Evolutionary conservation across 768 basidiomycete species (phyloP).

Genomic region (Boletus insuetus): DNA sequence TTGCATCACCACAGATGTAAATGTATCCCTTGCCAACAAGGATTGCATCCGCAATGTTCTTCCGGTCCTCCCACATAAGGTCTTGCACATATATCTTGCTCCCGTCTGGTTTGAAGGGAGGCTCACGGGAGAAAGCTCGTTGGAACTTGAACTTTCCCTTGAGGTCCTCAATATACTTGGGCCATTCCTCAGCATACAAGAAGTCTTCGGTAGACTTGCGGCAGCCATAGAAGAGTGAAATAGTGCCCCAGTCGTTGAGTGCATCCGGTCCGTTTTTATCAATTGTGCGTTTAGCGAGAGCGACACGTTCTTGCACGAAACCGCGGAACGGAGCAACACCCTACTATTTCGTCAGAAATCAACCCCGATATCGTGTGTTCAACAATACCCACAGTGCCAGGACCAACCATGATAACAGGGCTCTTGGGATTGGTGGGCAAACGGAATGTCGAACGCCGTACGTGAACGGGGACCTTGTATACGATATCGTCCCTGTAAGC

Average conservation of each 20-base stretch:
- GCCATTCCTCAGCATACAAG: conserved; percentile 95
- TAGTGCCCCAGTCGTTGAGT: conserved; percentile 91
- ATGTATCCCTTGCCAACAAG: conserved; percentile 95
- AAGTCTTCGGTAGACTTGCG: conserved; percentile 87
- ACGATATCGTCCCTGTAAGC: conserved; percentile 68
- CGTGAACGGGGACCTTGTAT: conserved; percentile 90
- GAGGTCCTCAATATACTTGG: conserved; percentile 79
- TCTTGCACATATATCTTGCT: conserved; percentile 99
- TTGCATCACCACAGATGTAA: conserved; percentile 96
- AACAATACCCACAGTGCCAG: conserved; percentile 78
- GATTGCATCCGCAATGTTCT: conserved; percentile 82
- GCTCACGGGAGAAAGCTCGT: conserved; percentile 86
- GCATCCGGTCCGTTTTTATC: conserved; percentile 96
- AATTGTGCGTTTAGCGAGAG: conserved; percentile 88
- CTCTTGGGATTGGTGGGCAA: conserved; percentile 97
- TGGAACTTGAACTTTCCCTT: conserved; percentile 90
- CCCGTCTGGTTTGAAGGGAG: conserved; percentile 82
- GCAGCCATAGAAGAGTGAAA: conserved; percentile 96
- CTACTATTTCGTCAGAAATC: conserved; percentile 38
- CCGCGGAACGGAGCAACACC: conserved; percentile 99
- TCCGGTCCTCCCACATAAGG: conserved; percentile 83
- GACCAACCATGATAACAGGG: conserved; percentile 98
- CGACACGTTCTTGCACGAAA: conserved; percentile 96
- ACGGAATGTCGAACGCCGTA: conserved; percentile 94
- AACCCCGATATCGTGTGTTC: not conserved